These are phyloP conservation scores for Colletotrichum sp. DNA, from an alignment of 2,329 filamentous ascomycete species.

Conservation along the genomic window DNA sequence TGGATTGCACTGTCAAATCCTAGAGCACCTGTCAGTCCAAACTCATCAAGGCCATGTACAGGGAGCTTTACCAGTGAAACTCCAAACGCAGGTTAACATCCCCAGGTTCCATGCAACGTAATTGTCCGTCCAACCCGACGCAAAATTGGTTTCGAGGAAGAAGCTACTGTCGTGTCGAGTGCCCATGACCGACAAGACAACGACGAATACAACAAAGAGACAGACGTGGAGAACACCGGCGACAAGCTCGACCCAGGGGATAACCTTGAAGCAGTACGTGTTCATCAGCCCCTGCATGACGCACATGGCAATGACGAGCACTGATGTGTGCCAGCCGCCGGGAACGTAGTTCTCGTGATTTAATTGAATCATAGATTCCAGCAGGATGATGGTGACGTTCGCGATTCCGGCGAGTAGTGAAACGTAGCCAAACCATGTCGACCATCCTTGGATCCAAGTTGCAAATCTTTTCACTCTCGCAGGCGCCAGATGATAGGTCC, in stretches of 20 bases:
- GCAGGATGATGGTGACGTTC: background rate
- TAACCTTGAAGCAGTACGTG: background rate
- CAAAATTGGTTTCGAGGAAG: background rate
- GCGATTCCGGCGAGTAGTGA: background rate
- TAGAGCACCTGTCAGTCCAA: background rate
- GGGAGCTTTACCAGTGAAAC: background rate
- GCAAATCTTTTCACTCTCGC: background rate
- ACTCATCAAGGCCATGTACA: rapidly evolving
- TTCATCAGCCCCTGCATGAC: background rate
- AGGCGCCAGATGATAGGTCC: background rate
- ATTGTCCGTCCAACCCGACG: background rate
- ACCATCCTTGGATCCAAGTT: background rate
- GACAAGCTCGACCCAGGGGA: background rate
- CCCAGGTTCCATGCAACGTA: background rate
- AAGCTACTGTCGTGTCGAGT: background rate
- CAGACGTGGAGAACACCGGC: background rate
- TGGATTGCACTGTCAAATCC: background rate
- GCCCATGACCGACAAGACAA: background rate
- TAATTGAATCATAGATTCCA: background rate
- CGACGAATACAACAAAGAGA: background rate
- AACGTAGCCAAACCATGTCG: background rate
- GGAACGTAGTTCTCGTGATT: background rate
- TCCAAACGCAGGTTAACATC: conserved; percentile 1
- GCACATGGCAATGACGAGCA: conserved; percentile 1
- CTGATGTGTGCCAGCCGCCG: background rate